Evolutionary conservation across 768 basidiomycete genomes (phyloP), one percentile per base, ranked within the genome.

Genomic region (Rhizopogon vinicolor): DNA sequence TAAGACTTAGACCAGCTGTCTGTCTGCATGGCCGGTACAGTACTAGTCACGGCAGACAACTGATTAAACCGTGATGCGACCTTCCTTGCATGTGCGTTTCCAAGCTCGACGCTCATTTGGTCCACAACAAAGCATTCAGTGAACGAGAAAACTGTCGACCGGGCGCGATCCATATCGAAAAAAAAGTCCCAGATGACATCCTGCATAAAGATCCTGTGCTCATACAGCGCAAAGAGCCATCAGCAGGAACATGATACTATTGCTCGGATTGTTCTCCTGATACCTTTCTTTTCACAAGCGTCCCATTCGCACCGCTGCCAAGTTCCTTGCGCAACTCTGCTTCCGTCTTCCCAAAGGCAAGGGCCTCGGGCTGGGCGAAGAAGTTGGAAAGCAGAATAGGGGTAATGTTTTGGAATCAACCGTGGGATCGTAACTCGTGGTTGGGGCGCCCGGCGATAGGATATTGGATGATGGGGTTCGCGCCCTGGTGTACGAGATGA

Each of bases 21-120:
- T 22, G 22, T 22, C 22, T 22, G 22, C 22, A 22, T 22, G 22
- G n/a, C n/a, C n/a, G n/a, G n/a, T n/a, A n/a, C n/a, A n/a, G 1
- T 22, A 22, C 22, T 22, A 22, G 1, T 22, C 58, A 94, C 91
- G 61, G 93, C 87, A 25, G 76, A 79, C 8, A 91, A 85, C 56
- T 78, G 82, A n/a, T 76, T 84, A 44, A 98, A 85, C 72, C 97
- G 94, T 2, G 84, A 80, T 49, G 98, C 80, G 64, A 99, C 98
- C 63, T 88, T 89, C 84, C 98, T 98, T 1, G 97, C 97, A 43
- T 98, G 83, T 5, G 95, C 91, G 71, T 98, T 98, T 55, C 95
- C 95, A 53, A 98, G 87, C 72, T 98, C 96, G 61, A 98, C 96
- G 69, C 97, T 97, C 95, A 98, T 97, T 85, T 98, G 97, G 72